These are phyloP conservation scores for Stellera chamaejasme DNA, from an alignment of 345 rosid genomes.

Conservation along the genomic window DNA sequence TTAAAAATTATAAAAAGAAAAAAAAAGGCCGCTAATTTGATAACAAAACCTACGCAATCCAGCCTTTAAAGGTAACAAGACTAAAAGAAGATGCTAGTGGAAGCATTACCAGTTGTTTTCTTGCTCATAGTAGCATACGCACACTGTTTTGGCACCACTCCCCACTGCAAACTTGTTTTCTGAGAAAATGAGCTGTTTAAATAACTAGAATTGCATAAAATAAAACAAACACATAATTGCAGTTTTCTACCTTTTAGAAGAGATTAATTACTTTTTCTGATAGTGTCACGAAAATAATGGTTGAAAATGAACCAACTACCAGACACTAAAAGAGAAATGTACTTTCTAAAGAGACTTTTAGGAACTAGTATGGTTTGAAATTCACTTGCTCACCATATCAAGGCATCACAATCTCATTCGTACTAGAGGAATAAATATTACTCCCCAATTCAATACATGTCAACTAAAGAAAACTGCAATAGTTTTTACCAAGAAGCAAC, in stretches of 20 bases:
- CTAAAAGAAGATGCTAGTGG: conserved; percentile 4
- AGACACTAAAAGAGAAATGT: too few species aligned
- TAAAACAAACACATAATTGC: neutral
- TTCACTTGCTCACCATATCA: too few species aligned
- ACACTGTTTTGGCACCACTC: conserved; percentile 96
- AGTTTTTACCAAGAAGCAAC: too few species aligned
- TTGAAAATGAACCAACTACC: neutral
- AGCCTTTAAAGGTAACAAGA: conserved; percentile 2
- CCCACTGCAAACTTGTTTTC: conserved; percentile 99
- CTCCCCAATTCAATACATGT: too few species aligned
- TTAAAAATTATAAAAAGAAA: too few species aligned
- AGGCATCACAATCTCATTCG: too few species aligned
- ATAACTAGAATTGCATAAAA: conserved; percentile 6
- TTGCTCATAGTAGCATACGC: conserved; percentile 96
- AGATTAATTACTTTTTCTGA: neutral
- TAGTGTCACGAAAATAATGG: neutral
- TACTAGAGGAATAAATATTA: too few species aligned
- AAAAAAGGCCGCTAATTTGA: too few species aligned
- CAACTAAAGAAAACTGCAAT: too few species aligned
- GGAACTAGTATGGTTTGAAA: too few species aligned
- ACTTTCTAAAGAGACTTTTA: too few species aligned
- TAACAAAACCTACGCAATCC: too few species aligned
- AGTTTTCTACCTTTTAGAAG: neutral
- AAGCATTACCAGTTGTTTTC: conserved; percentile 85
- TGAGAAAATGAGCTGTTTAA: conserved; percentile 18